These are phyloP conservation scores for Cymbopogon flexuosus DNA, from an alignment of 202 grass and related monocot species.

Conservation along the genomic window DNA sequence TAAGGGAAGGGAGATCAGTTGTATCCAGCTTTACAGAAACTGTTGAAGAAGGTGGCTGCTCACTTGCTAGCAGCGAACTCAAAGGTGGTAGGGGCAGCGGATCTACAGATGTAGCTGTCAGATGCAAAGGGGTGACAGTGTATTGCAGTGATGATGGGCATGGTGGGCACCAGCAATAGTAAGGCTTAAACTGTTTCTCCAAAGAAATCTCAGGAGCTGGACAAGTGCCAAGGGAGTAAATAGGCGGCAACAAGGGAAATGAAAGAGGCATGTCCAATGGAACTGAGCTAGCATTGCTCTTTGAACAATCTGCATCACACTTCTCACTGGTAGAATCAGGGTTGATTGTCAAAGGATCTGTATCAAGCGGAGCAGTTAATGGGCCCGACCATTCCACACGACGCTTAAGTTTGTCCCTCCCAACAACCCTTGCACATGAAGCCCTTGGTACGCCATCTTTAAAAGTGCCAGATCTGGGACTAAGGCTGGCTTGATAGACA, in stretches of 20 bases:
- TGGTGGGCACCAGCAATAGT: conserved; percentile 93
- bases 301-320: conserved; percentile 32
- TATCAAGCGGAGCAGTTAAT: neutral
- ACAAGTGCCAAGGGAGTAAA: conserved; percentile 51
- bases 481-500: conserved; percentile 56
- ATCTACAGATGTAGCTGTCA: conserved; percentile 44
- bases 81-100: conserved; percentile 35
- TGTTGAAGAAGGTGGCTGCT: conserved; percentile 27
- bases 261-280: conserved; percentile 45
- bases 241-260: conserved; percentile 46
- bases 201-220: conserved; percentile 37
- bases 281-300: conserved; percentile 26
- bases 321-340: conserved; percentile 13
- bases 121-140: conserved; percentile 34
- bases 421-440: conserved; percentile 42
- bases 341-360: conserved; percentile 29
- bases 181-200: conserved; percentile 68
- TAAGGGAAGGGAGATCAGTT: conserved; percentile 40
- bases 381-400: conserved; percentile 27
- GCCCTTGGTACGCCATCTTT: conserved; percentile 63
- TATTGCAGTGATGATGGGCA: conserved; percentile 61
- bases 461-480: conserved; percentile 65
- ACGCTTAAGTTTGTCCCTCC: conserved; percentile 54
- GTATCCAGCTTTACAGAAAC: conserved; percentile 46
- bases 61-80: conserved; percentile 43